A percentile compares a stretch with the other conserved stretches of the same genome.
Conservation (phyloP, 2,329 filamentous ascomycete species). For the Calonectria pteridis region DNA sequence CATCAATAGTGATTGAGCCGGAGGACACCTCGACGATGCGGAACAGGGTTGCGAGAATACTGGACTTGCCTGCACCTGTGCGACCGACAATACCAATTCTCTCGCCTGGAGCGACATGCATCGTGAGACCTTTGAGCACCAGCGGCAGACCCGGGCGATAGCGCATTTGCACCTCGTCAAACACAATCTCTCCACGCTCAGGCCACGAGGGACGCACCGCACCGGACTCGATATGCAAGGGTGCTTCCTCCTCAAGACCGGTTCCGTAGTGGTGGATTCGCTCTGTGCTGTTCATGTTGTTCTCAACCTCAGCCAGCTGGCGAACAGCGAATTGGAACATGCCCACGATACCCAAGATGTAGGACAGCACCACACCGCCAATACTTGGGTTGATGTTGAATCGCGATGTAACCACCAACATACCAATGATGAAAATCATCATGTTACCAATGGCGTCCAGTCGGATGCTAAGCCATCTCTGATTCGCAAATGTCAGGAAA, state of each 20-base stretch:
- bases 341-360: constrained; percentile 93
- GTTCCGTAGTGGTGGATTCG: constrained; percentile 91
- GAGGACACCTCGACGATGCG: constrained; percentile 76
- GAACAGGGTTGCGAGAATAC: constrained; percentile 86
- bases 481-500: constrained; percentile 94
- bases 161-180: constrained; percentile 82
- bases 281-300: constrained; percentile 97
- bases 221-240: constrained; percentile 73
- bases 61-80: constrained; percentile 85
- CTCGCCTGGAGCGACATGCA: constrained; percentile 81
- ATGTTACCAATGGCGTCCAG: constrained; percentile 86
- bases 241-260: constrained; percentile 88
- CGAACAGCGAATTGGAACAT: constrained; percentile 98
- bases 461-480: constrained; percentile 89
- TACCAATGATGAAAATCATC: constrained; percentile 87
- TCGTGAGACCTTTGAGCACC: constrained; percentile 76
- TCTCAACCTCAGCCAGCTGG: constrained; percentile 96
- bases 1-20: constrained; percentile 74
- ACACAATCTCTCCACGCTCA: constrained; percentile 83
- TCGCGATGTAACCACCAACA: constrained; percentile 91
- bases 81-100: constrained; percentile 85
- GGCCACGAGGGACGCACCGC: constrained; percentile 85
- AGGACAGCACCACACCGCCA: constrained; percentile 88
- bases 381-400: constrained; percentile 89
- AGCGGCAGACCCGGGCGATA: constrained; percentile 80